phyloP scores from a whole-genome alignment of 805 yeast species.

The Hanseniaspora guilliermondii region DNA sequence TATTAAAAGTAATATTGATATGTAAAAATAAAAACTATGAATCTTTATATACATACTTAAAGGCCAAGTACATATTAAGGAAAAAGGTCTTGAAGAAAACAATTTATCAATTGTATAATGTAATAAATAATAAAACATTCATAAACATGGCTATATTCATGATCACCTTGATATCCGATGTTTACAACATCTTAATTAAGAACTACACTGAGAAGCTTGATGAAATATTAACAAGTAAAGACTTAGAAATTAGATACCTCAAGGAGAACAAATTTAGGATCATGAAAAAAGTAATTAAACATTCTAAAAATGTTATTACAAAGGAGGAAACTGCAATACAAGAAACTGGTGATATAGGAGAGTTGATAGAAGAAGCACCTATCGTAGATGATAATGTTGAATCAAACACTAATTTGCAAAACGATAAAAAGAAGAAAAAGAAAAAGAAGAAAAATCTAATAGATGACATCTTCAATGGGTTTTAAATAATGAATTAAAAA shows the following conservation, averaged over 20 bases:
- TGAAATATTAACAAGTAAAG: neutral
- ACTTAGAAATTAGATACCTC: neutral
- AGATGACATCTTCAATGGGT: slow-evolving; percentile 13
- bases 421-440: slow-evolving; percentile 4
- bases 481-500: neutral
- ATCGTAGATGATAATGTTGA: neutral
- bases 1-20: slow-evolving; percentile 14
- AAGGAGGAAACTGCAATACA: neutral
- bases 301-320: neutral
- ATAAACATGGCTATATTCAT: slow-evolving; percentile 5
- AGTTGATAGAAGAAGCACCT: neutral
- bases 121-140: slow-evolving; percentile 8
- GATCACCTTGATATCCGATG: slow-evolving; percentile 2
- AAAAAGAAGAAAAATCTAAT: slow-evolving; percentile 9
- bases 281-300: neutral
- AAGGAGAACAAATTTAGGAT: neutral
- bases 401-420: neutral
- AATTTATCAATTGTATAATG: slow-evolving; percentile 5
- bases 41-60: neutral
- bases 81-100: neutral
- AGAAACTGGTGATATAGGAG: slow-evolving; percentile 4
- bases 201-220: neutral
- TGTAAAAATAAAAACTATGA: neutral
- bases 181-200: neutral
- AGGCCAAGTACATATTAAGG: neutral